These are phyloP conservation scores for Onygena corvina DNA, from an alignment of 2,329 filamentous ascomycete species.

Conservation along the genomic window DNA sequence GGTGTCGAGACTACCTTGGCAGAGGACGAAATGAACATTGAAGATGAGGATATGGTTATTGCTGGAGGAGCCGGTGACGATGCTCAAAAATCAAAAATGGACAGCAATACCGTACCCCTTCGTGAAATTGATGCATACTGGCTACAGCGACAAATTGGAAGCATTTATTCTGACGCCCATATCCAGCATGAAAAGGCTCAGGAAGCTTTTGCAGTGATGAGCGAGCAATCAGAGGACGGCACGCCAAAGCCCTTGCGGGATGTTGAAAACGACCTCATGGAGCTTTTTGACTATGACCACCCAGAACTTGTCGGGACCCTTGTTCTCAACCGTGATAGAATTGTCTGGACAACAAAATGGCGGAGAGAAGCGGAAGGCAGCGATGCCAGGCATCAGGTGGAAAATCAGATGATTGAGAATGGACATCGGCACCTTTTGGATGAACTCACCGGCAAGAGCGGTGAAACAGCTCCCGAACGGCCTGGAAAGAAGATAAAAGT, in stretches of 20 bases:
- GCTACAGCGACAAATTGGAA: slow-evolving; percentile 84
- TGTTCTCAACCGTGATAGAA: slow-evolving; percentile 81
- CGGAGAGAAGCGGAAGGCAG: slow-evolving; percentile 69
- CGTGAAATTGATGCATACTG: slow-evolving; percentile 95
- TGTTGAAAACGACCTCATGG: slow-evolving; percentile 97
- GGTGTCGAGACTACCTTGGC: slow-evolving; percentile 24
- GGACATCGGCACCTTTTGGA: slow-evolving; percentile 78
- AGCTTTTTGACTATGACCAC: slow-evolving; percentile 93
- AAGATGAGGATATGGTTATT: slow-evolving; percentile 65
- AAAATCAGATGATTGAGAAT: slow-evolving; percentile 82
- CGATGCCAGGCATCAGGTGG: slow-evolving; percentile 58
- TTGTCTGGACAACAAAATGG: slow-evolving; percentile 88
- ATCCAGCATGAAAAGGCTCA: slow-evolving; percentile 86
- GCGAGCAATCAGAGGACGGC: slow-evolving; percentile 59
- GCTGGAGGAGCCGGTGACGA: slow-evolving; percentile 47
- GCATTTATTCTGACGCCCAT: slow-evolving; percentile 80
- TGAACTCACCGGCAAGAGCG: slow-evolving; percentile 64
- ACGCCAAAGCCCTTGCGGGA: slow-evolving; percentile 79
- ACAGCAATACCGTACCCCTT: slow-evolving; percentile 54
- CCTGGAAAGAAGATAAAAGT: slow-evolving; percentile 72
- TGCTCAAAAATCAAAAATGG: slow-evolving; percentile 35
- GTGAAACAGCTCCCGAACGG: slow-evolving; percentile 46
- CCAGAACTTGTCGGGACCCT: slow-evolving; percentile 85
- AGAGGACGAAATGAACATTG: slow-evolving; percentile 36
- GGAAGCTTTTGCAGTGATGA: slow-evolving; percentile 69